Base-by-base conservation (phyloP, 768 basidiomycete species). In the Steccherinum ochraceum region DNA sequence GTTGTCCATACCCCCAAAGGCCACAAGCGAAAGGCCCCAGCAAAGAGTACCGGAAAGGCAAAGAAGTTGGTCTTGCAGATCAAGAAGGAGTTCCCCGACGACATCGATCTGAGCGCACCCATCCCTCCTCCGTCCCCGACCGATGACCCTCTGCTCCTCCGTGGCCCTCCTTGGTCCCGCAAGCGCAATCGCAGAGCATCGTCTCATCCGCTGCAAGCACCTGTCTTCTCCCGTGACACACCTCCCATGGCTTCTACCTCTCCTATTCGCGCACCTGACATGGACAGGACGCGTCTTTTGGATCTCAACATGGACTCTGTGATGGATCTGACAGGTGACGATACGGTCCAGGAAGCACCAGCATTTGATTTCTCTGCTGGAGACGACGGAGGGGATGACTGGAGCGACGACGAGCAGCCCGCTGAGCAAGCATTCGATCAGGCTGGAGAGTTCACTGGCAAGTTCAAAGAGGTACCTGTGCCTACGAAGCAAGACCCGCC, bases 141-240 rank as follows among this genome's bases (percentile, higher is more conserved):
- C 0, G 88, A 90, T 30, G 88, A 90, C 58, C 88, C 88, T 0
- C 64, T 90, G 0, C 68, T 90, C 2, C 71, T 90, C 24, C 75
- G 73, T 42, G 79, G 74, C 2, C 69, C 70, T 11, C 59, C 69
- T n/a, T 48, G 45, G 27, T 45, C 46, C 10, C 54, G 48, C 2
- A 52, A 24, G 19, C 23, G 24, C 21, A 40, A 27, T 5, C 48
- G 18, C 13, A 24, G 16, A 39, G 30, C 30, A 51, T 25, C 46
- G 45, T 3, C 56, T 48, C 20, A 19, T 25, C 10, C 55, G 64
- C 30, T 35, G 59, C 43, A 64, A 61, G 20, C 61, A 50, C 56
- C 66, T 11, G 30, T 60, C 5, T 55, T 68, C 44, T 56, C 70
- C 18, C 70, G 69, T n/a, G 60, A 68, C 16, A 74, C 71, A 0